Percentiles rank a stretch among this genome's conserved stretches.
phyloP scores from a whole-genome alignment of 306 rosid species.

The Cucurbita maxima region DNA sequence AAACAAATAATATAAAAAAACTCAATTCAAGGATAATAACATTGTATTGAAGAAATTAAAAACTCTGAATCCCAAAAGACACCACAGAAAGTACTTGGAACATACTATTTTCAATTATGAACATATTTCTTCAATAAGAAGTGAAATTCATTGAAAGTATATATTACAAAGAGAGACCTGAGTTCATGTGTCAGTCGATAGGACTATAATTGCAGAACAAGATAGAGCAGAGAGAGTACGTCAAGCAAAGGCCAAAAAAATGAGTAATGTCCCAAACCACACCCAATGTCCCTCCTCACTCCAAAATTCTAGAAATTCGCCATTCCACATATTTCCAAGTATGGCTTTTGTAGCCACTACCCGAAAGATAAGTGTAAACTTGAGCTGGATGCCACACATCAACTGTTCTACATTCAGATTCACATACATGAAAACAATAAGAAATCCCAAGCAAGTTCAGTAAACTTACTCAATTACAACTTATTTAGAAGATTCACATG shows the following conservation, averaged over 20 bases:
- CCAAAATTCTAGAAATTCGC: neutral
- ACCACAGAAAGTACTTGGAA: neutral
- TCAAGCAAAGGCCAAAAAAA: neutral
- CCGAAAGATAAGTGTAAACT: neutral
- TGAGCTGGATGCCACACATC: neutral
- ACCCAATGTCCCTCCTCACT: neutral
- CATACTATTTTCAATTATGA: neutral
- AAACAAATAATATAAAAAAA: neutral
- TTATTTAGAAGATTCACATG: neutral
- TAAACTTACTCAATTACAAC: neutral
- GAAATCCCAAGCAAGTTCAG: neutral
- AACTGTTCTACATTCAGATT: neutral
- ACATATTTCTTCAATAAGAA: neutral
- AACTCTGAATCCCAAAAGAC: neutral
- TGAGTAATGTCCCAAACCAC: neutral
- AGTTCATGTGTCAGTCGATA: neutral
- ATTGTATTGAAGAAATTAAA: neutral
- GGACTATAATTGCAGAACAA: neutral
- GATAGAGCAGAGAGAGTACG: neutral
- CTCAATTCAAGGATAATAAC: neutral
- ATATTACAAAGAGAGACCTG: neutral
- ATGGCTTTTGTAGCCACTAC: neutral
- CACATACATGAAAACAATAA: neutral
- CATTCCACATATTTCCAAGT: neutral
- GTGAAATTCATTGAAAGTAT: neutral